Evolutionary conservation across 1,284 basidiomycete genomes (phyloP).

Genomic region (Cutaneotrichosporon sp.): DNA sequence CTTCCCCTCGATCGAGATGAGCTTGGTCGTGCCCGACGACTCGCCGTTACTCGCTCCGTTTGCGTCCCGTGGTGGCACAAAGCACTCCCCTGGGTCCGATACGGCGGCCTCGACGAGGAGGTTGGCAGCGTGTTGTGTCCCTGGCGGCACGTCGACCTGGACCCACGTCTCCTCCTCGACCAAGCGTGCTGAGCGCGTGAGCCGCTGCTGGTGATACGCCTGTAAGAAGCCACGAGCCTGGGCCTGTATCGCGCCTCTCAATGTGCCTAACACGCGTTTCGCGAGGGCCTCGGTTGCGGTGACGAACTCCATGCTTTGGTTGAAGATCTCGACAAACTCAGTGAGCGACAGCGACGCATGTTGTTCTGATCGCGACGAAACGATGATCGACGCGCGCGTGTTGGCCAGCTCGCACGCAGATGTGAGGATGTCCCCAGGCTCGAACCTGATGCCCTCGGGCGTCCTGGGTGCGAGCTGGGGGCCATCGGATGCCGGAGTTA

Average conservation of each 20-base stretch:
- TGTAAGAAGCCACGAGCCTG: constrained; percentile 88
- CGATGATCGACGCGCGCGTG: constrained; percentile 71
- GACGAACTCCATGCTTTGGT: constrained; percentile 84
- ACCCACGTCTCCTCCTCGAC: constrained; percentile 62
- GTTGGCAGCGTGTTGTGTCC: constrained; percentile 69
- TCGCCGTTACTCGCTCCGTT: constrained; percentile 21
- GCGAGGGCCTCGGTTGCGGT: constrained; percentile 79
- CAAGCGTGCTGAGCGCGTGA: constrained; percentile 78
- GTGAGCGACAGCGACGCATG: constrained; percentile 70
- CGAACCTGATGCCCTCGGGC: constrained; percentile 48
- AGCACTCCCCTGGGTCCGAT: constrained; percentile 70
- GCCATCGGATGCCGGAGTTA: not conserved
- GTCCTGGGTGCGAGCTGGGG: constrained; percentile 14
- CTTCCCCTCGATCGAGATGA: constrained; percentile 77
- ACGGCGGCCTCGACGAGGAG: constrained; percentile 78
- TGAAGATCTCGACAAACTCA: constrained; percentile 79
- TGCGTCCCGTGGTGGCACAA: constrained; percentile 47
- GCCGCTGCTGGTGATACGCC: constrained; percentile 76
- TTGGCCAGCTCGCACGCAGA: constrained; percentile 82
- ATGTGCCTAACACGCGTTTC: constrained; percentile 83
- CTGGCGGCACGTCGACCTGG: constrained; percentile 68
- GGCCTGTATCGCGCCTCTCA: constrained; percentile 76
- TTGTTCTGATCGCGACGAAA: constrained; percentile 72
- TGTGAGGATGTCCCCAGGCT: constrained; percentile 71
- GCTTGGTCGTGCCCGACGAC: constrained; percentile 57